phyloP scores from a whole-genome alignment of 306 rosid genomes.

The Calophaca sinica region DNA sequence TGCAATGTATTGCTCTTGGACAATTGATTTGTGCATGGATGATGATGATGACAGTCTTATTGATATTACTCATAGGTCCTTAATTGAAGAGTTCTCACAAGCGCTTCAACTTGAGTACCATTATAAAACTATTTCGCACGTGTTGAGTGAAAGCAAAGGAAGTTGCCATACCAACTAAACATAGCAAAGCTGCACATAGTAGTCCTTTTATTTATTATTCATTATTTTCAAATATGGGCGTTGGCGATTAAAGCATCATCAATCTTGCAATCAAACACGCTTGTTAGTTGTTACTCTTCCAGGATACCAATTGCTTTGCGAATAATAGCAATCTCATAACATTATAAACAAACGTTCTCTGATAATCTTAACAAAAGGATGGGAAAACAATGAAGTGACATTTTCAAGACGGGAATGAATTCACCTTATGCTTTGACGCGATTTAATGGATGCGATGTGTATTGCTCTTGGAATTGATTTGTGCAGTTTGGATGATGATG shows the following conservation, averaged over 20 bases:
- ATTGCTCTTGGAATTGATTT: conserved; percentile 27
- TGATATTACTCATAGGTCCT: conserved; percentile 56
- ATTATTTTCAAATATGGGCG: background rate
- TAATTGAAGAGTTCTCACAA: conserved; percentile 69
- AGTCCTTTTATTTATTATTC: background rate
- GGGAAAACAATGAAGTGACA: background rate
- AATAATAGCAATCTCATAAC: background rate
- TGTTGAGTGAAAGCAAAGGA: conserved; percentile 39
- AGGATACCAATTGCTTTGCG: conserved; percentile 10
- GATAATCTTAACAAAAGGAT: no score
- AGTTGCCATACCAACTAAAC: conserved; percentile 25
- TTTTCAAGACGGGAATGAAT: conserved; percentile 7
- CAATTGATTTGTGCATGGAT: conserved; percentile 8
- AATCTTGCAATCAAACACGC: background rate
- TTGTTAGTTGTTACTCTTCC: no score
- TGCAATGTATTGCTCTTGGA: conserved; percentile 31
- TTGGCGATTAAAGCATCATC: background rate
- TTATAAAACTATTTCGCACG: conserved; percentile 46
- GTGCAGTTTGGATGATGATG: conserved; percentile 44
- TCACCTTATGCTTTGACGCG: background rate
- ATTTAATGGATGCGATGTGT: no score
- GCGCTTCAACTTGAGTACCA: conserved; percentile 61
- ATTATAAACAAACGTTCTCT: conserved; percentile 4
- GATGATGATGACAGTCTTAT: conserved; percentile 57
- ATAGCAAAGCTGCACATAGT: conserved; percentile 9